phyloP scores from a whole-genome alignment of 352 stramenopile genomes.

The Albugo laibachii region DNA sequence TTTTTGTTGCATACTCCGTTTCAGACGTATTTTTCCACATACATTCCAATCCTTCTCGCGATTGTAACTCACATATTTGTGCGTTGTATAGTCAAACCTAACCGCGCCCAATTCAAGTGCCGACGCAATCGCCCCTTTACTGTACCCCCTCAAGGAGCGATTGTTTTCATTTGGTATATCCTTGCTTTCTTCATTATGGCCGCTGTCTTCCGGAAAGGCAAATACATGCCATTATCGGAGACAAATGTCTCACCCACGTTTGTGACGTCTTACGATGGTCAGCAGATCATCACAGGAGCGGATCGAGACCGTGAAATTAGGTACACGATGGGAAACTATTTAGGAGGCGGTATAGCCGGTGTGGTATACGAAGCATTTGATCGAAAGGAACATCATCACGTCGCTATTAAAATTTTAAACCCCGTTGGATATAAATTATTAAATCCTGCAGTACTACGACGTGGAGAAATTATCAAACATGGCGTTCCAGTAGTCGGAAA shows the following conservation, averaged over 20 bases:
- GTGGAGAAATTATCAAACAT: constrained; percentile 74
- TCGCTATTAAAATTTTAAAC: constrained; percentile 95
- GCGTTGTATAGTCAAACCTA: no score
- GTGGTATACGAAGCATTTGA: constrained; percentile 86
- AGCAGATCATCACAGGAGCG: constrained; percentile 31
- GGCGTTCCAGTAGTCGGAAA: constrained; percentile 27
- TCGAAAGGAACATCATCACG: constrained; percentile 39
- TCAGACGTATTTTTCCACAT: no score
- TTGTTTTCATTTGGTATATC: neutral
- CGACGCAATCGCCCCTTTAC: no score
- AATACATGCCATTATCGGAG: constrained; percentile 78
- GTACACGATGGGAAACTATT: constrained; percentile 82
- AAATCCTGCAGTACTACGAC: constrained; percentile 37
- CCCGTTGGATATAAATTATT: constrained; percentile 89
- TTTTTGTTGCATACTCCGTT: no score
- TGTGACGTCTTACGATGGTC: constrained; percentile 56
- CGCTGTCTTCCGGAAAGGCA: constrained; percentile 36
- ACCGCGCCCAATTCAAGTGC: no score
- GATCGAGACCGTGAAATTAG: constrained; percentile 11
- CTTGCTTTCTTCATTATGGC: neutral
- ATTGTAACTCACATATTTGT: no score
- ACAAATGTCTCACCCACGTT: constrained; percentile 55
- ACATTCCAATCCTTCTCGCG: no score
- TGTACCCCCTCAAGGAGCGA: no score
- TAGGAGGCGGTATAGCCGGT: constrained; percentile 82